Conservation (phyloP, 2,329 filamentous ascomycete genomes). For the Graphilbum fragrans region DNA sequence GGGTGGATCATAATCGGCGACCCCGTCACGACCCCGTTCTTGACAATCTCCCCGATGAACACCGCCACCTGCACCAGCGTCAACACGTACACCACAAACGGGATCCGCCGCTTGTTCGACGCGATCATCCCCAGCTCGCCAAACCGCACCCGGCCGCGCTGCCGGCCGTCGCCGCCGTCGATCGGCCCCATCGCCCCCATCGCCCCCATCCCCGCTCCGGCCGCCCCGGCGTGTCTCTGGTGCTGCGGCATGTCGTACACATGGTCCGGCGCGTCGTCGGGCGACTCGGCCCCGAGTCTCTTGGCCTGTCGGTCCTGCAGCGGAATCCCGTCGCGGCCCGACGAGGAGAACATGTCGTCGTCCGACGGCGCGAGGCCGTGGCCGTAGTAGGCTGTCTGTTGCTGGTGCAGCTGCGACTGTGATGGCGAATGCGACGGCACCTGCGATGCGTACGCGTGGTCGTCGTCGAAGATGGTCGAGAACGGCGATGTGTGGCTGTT, state of each 20-base stretch:
- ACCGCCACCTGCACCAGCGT: conserved; percentile 67
- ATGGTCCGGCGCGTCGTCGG: conserved; percentile 34
- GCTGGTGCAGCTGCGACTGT: conserved; percentile 22
- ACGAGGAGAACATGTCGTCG: conserved; percentile 19
- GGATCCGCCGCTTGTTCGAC: conserved; percentile 41
- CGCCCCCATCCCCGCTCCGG: conserved; percentile 10
- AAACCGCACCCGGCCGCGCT: conserved; percentile 28
- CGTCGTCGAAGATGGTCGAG: conserved; percentile 57
- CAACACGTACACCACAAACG: conserved; percentile 75
- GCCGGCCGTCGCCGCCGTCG: neutral
- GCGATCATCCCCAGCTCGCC: conserved; percentile 50
- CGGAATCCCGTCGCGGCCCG: conserved; percentile 41
- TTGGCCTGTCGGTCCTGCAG: conserved; percentile 35
- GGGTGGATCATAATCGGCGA: conserved; percentile 70
- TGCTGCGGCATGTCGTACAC: conserved; percentile 43
- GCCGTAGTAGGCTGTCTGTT: conserved; percentile 49
- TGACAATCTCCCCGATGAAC: conserved; percentile 80
- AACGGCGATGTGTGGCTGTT: conserved; percentile 31
- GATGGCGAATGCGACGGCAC: conserved; percentile 28
- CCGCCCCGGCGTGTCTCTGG: conserved; percentile 10
- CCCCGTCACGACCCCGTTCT: conserved; percentile 60
- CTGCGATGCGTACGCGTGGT: conserved; percentile 50
- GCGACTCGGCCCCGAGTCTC: conserved; percentile 28
- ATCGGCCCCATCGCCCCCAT: conserved; percentile 23
- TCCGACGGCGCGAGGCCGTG: conserved; percentile 18